Base-by-base conservation (phyloP, 2,329 filamentous ascomycete species). In the Colletotrichum somersetense region DNA sequence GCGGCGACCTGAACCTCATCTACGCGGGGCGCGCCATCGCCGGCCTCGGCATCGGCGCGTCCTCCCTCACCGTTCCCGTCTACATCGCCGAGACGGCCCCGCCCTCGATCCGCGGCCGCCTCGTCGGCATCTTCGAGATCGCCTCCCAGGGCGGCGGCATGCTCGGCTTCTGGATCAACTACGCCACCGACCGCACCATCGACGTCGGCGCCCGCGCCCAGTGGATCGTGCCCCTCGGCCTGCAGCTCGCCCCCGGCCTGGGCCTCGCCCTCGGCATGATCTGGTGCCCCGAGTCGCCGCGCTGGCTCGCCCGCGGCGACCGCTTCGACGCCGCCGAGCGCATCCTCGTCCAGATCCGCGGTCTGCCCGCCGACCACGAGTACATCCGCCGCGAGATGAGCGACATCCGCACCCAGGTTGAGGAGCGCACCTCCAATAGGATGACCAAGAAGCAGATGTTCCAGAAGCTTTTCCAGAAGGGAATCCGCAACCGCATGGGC, bases 381-480 rank as follows among this genome's bases (percentile, higher is more conserved):
- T 74, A 74, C 30, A 68, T 81, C 56, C 77, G 75, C n/a, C 77
- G 80, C 18, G 88, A 90, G 75, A 88, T 89, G 76, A 80, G 83
- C 23, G 88, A 91, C 71, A 91, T 91, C 73, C 85, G 85, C 50
- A 80, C 83, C 1, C 89, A 90, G 18, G 89, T 91, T 23, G 83
- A 88, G 30, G 86, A 89, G 66, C 75, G 75, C 46, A 79, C 76
- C 46, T 79, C 76, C 8, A 73, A 77, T 16, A 78, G 76, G 8
- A 75, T 80, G 74, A 79, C 75, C 73, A 75, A 76, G 67, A 75
- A 74, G 73, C 72, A 76, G 30, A 75, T 77, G 73, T 75, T 80
- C 72, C 76, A 75, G 75, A 81, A 80, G 76, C 75, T 81, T 4
- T 80, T 82, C 71, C 75, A 79, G n/a, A 78, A 78, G 76, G 79